Conservation (phyloP, 2,329 filamentous ascomycete species). For the Didymella arachidicola region DNA sequence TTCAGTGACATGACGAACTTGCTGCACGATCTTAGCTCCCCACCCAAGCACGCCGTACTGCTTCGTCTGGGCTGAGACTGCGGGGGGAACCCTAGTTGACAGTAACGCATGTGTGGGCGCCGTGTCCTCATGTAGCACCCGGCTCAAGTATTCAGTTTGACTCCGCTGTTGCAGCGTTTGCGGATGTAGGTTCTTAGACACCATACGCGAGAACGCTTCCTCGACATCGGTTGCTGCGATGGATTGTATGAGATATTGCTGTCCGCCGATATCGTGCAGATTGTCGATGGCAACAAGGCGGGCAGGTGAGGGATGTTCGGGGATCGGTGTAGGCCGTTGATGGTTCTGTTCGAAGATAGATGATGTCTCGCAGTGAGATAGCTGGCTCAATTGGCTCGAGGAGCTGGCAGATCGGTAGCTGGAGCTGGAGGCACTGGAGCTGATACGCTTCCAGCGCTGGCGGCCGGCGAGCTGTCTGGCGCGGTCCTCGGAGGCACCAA, state of each 20-base stretch:
- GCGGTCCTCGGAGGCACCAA: constrained; percentile 46
- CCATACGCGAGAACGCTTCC: constrained; percentile 12
- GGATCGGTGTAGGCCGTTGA: constrained; percentile 1
- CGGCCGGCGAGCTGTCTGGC: constrained; percentile 47
- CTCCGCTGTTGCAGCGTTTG: constrained; percentile 28
- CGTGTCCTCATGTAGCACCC: constrained; percentile 33
- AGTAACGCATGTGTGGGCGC: not conserved
- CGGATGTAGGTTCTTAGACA: not conserved
- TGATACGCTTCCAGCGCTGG: constrained; percentile 37
- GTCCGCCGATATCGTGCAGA: not conserved
- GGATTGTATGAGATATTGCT: not conserved
- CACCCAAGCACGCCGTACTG: constrained; percentile 21
- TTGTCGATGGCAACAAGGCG: not conserved
- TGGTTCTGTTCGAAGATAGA: constrained; percentile 18
- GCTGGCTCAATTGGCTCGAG: constrained; percentile 22
- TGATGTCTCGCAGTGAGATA: constrained; percentile 14
- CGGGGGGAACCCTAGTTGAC: constrained; percentile 14
- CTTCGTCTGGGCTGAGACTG: constrained; percentile 1
- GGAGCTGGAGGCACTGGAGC: constrained; percentile 30
- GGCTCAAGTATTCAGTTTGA: constrained; percentile 37
- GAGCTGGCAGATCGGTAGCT: constrained; percentile 28
- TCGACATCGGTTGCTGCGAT: constrained; percentile 7
- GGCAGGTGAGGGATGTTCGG: not conserved
- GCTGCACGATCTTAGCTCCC: constrained; percentile 11
- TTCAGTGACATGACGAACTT: constrained; percentile 23